These are phyloP conservation scores for Suillus occidentalis DNA, from an alignment of 768 basidiomycete genomes.

Conservation along the genomic window DNA sequence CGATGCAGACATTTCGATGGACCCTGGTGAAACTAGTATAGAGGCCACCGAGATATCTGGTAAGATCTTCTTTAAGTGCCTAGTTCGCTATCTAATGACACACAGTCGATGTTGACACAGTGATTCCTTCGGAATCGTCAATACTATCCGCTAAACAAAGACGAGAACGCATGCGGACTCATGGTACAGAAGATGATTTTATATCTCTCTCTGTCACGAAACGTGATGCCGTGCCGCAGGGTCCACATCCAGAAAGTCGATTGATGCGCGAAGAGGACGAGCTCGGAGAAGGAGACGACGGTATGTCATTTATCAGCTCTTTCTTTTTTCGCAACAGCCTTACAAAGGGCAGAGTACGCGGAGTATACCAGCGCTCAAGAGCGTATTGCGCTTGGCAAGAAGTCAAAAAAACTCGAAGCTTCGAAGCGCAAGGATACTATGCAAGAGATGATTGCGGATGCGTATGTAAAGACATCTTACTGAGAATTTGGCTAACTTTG, in stretches of 20 bases:
- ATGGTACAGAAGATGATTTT: conserved; percentile 61
- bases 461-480: conserved; percentile 45
- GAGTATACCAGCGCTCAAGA: conserved; percentile 89
- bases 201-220: conserved; percentile 75
- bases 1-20: conserved; percentile 51
- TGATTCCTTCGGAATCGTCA: conserved; percentile 70
- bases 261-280: conserved; percentile 86
- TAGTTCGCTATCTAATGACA: conserved; percentile 7
- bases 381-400: conserved; percentile 82
- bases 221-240: conserved; percentile 51
- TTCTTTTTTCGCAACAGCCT: conserved; percentile 5
- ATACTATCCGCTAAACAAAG: conserved; percentile 75
- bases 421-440: conserved; percentile 65
- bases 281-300: conserved; percentile 84
- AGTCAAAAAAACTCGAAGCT: conserved; percentile 71
- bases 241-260: conserved; percentile 84
- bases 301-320: conserved; percentile 40
- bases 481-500: conserved; percentile 3
- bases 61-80: conserved; percentile 15
- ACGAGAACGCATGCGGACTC: conserved; percentile 63
- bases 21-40: conserved; percentile 40
- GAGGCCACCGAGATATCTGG: conserved; percentile 33
- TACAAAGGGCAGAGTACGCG: conserved; percentile 61
- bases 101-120: conserved; percentile 39
- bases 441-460: conserved; percentile 80